phyloP scores from a whole-genome alignment of 2,329 filamentous ascomycete species.

The Diaporthe amygdali region DNA sequence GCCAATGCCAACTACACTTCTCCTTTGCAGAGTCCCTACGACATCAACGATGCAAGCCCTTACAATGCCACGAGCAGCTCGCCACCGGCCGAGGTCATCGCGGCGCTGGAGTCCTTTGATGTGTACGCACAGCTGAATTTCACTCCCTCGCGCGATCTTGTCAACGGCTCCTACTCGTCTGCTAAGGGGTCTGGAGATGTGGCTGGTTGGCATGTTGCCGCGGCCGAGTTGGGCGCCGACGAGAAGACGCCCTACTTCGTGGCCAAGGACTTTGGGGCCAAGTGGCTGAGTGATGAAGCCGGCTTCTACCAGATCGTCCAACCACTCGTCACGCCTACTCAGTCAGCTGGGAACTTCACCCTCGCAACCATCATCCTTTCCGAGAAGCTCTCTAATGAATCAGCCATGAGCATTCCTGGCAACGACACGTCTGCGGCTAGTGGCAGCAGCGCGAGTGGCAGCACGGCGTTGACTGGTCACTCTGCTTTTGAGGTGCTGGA shows the following conservation, averaged over 20 bases:
- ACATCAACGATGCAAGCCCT: slow-evolving; percentile 14
- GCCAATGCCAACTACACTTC: slow-evolving; percentile 31
- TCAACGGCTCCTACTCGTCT: slow-evolving; percentile 39
- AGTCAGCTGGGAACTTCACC: slow-evolving; percentile 47
- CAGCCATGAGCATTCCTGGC: slow-evolving; percentile 1
- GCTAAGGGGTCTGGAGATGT: slow-evolving; percentile 35
- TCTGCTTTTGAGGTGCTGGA: slow-evolving; percentile 27
- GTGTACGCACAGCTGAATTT: slow-evolving; percentile 48
- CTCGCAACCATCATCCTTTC: slow-evolving; percentile 47
- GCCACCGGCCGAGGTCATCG: slow-evolving; percentile 37
- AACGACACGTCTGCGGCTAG: not conserved
- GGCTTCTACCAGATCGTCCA: slow-evolving; percentile 48
- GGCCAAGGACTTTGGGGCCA: slow-evolving; percentile 51
- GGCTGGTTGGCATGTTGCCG: slow-evolving; percentile 43
- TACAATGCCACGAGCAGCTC: slow-evolving; percentile 31
- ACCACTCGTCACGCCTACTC: slow-evolving; percentile 45
- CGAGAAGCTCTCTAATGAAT: slow-evolving; percentile 10
- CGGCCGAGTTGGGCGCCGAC: slow-evolving; percentile 38
- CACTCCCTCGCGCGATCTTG: slow-evolving; percentile 42
- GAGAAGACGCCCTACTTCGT: slow-evolving; percentile 44
- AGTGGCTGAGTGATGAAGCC: slow-evolving; percentile 44
- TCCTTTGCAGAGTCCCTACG: slow-evolving; percentile 4
- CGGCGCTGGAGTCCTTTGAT: slow-evolving; percentile 44
- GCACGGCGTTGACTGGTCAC: slow-evolving; percentile 8
- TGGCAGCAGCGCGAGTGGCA: not conserved